Base-by-base conservation (phyloP, 495 filamentous ascomycete species). In the Trypethelium eluteriae region DNA sequence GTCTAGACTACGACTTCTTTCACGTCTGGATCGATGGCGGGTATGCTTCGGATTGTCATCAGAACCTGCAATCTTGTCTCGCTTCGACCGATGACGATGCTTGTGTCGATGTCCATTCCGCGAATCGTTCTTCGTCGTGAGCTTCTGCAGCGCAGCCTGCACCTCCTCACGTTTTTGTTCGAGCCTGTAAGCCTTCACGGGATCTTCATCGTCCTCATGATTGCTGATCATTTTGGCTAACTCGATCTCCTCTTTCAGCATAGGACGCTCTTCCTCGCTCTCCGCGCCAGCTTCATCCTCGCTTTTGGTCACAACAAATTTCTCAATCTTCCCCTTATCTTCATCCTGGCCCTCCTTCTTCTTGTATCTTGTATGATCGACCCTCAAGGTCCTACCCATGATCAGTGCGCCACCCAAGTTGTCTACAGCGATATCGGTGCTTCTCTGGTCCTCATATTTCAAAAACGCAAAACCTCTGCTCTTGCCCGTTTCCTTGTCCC, bases 401-500 rank as follows among this genome's bases (percentile, higher is more conserved):
- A 98, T 88, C 38, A 84, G 88, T 35, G 92, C 87, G 16, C 94
- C 94, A 56, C 91, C 89, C 5, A 98, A 77, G 74, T 98, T 98
- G 77, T 98, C 94, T 2, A 98, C 94, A 2, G 94, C 94, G 41
- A 98, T 80, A 76, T 96, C 92, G 49, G 90, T 93, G 75, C 92
- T 96, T 67, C 95, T 86, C 82, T 98, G 94, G 76, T 98, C 94
- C 74, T 98, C 94, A 76, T 97, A 98, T 76, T 98, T 98, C 63
- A 98, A 82, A 80, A 92, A 99, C 1, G 88, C 90, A 70, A 97
- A 99, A 0, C 94, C 94, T 65, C 87, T 88, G 69, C 89, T 93
- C 75, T 96, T 96, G 38, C 94, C 95, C 0, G 93, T 93, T 73
- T 98, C 94, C 74, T 95, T 94, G 81, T 98, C 94, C 64, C 94